Conservation (phyloP, 768 basidiomycete genomes). For the Amanita exitialis region DNA sequence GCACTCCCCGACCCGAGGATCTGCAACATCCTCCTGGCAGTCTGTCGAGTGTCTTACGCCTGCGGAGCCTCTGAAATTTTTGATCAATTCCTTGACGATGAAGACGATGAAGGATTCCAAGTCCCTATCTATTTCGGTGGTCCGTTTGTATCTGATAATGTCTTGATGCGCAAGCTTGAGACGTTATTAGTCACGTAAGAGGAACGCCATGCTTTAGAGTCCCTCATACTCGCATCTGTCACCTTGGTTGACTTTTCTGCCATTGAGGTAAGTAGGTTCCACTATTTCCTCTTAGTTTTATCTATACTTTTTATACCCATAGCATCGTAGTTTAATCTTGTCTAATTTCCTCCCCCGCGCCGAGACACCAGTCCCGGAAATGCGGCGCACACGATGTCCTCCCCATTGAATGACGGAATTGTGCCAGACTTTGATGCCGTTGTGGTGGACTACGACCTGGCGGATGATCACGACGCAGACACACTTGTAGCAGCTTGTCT, state of each 20-base stretch:
- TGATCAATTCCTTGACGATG: not conserved
- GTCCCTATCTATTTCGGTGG: not conserved
- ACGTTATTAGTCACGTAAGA: no score
- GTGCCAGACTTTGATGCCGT: constrained; percentile 24
- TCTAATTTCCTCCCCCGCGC: constrained; percentile 19
- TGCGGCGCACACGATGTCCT: constrained; percentile 33
- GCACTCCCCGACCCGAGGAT: not conserved
- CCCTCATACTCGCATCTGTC: no score
- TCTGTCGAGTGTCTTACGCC: not conserved
- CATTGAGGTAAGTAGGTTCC: no score
- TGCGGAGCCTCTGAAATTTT: not conserved
- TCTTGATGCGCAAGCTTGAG: not conserved
- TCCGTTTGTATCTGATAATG: not conserved
- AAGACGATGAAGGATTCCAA: not conserved
- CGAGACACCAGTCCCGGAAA: constrained; percentile 7
- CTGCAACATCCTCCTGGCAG: not conserved
- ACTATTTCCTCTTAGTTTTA: no score
- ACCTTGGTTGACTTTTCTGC: no score
- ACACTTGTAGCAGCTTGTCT: constrained; percentile 16
- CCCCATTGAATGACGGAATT: constrained; percentile 33
- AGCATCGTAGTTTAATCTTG: no score
- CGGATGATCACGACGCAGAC: constrained; percentile 42
- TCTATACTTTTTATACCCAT: no score
- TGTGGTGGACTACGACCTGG: constrained; percentile 27
- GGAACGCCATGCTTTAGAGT: no score